Evolutionary conservation across 2,329 filamentous ascomycete genomes (phyloP), one percentile per base, ranked within the genome.

Genomic region (Aureobasidium leucospermi): DNA sequence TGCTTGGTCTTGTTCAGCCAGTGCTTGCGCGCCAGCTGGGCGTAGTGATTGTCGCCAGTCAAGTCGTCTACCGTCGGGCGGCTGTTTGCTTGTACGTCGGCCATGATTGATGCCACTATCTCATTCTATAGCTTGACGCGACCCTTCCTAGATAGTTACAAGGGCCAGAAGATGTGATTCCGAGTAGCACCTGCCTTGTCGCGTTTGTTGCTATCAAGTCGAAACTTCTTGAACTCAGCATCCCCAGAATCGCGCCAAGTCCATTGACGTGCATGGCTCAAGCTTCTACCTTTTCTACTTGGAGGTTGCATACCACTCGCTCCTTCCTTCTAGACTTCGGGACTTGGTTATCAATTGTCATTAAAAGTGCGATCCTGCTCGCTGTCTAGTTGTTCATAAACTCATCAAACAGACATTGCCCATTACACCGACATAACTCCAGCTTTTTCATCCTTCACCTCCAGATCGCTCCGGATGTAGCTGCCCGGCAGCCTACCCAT

Each of bases 21-120:
- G 74, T 93, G 82, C 73, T 89, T 85, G 69, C 86, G 84, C 62
- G 94, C 94, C 64, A 96, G 78, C 71, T 88, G 76, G 62, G 83
- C 81, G 74, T 83, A 82, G 63, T 78, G 72, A 63, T 76, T 85
- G 69, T 90, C 87, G 68, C 85, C 86, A 65, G 88, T 85, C 63
- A 89, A 71, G 67, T 87, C 88, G 65, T 85, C 83, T 63, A 87
- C 80, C 6, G 85, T 85, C 6, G 87, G 84, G 46, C 85, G 82
- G 59, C 79, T 77, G 63, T 69, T 67, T 9, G 67, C 42, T 32
- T 43, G 19, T 34, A 38, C 39, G 6, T 62, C 62, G 19, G 51
- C 42, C 51, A 52, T 48, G 8, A 39, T 15, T 31, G 47, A 28
- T 41, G 57, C 58, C 43, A 60, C 43, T 42, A 58, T 58, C 32